These are phyloP conservation scores for Fomitopsis pulvina DNA, from an alignment of 768 basidiomycete species.

Conservation along the genomic window DNA sequence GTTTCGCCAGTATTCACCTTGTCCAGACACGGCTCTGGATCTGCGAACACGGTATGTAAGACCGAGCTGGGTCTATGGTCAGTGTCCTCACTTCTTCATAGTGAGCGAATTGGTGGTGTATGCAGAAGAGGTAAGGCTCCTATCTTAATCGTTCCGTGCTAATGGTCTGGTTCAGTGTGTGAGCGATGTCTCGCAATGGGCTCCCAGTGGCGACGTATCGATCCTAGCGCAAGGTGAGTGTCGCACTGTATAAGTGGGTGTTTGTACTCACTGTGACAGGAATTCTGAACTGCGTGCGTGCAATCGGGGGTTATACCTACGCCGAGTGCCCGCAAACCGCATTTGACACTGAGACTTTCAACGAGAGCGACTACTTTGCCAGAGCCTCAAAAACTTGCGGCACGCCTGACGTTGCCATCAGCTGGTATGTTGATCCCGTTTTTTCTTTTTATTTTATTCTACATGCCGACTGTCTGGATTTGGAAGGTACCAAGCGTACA, in stretches of 20 bases:
- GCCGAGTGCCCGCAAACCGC: conserved; percentile 41
- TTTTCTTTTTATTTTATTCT: not conserved
- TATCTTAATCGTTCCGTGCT: conserved; percentile 1
- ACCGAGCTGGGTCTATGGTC: not conserved
- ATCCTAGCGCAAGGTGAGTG: conserved; percentile 47
- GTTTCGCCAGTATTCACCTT: conserved; percentile 50
- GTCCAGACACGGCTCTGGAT: conserved; percentile 50
- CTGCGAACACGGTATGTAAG: conserved; percentile 51
- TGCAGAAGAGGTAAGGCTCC: conserved; percentile 51
- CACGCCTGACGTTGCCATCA: conserved; percentile 45
- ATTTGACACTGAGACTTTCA: conserved; percentile 56
- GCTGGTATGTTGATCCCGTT: conserved; percentile 39
- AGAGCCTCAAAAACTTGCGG: conserved; percentile 38
- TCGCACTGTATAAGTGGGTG: not conserved
- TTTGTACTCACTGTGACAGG: conserved; percentile 25
- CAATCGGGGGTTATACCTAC: conserved; percentile 53
- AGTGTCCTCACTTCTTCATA: conserved; percentile 20
- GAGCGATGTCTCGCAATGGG: conserved; percentile 49
- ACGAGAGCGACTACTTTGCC: conserved; percentile 46
- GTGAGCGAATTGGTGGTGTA: conserved; percentile 50
- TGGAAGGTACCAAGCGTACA: conserved; percentile 58
- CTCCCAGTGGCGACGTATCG: conserved; percentile 45
- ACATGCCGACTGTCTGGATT: not conserved
- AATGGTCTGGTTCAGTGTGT: conserved; percentile 34
- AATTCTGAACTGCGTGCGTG: conserved; percentile 57